These are phyloP conservation scores for Oehlia diaphana DNA, from an alignment of 192 early-diverging fungal species.

Conservation along the genomic window DNA sequence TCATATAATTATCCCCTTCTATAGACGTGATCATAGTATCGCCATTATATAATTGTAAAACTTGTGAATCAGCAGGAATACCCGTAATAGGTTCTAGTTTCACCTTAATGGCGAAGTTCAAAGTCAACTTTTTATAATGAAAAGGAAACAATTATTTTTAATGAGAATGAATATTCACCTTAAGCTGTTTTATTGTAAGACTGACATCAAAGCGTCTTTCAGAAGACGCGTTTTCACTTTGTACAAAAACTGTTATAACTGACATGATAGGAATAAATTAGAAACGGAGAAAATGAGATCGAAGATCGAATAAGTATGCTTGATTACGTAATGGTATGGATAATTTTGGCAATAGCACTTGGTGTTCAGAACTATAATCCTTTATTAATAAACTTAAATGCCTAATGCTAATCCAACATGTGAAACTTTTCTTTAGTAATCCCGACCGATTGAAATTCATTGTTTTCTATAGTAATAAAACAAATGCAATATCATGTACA, in stretches of 20 bases:
- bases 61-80: conserved; percentile 68
- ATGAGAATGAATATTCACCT: conserved; percentile 49
- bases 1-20: conserved; percentile 61
- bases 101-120: conserved; percentile 39
- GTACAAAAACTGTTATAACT: conserved; percentile 90
- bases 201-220: conserved; percentile 87
- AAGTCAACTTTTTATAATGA: background rate
- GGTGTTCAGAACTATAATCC: no score
- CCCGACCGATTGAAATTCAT: no score
- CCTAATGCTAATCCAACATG: no score
- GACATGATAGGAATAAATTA: conserved; percentile 45
- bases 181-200: conserved; percentile 66
- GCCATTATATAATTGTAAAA: conserved; percentile 60
- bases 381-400: no score
- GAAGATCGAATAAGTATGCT: background rate
- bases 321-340: background rate
- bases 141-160: conserved; percentile 22
- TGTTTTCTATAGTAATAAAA: no score
- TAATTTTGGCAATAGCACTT: no score
- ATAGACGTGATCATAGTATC: conserved; percentile 51
- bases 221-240: conserved; percentile 74
- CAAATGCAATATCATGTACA: no score
- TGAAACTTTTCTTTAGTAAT: no score
- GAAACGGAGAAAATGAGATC: background rate
- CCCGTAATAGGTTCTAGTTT: conserved; percentile 93